phyloP scores from a whole-genome alignment of 2,329 filamentous ascomycete species.

The Ceratocystis destructans region DNA sequence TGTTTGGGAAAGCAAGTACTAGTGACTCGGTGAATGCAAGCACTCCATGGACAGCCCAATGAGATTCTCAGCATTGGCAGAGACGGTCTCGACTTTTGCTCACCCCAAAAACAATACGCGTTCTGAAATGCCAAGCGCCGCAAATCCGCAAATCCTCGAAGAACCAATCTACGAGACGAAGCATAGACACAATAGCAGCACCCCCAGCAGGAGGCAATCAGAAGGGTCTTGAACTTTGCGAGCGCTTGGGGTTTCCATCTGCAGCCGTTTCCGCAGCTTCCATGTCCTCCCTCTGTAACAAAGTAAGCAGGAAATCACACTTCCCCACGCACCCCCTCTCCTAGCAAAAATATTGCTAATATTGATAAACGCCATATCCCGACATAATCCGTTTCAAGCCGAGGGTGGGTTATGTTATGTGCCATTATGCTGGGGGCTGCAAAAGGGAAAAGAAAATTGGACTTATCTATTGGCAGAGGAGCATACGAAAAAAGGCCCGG shows the following conservation, averaged over 20 bases:
- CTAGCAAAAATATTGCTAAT: not conserved
- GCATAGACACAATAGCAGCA: not conserved
- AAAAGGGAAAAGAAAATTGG: not conserved
- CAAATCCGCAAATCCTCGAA: not conserved
- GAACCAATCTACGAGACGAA: not conserved
- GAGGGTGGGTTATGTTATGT: not conserved
- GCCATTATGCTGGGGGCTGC: not conserved
- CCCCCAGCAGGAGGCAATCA: not conserved
- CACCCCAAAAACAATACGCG: not conserved
- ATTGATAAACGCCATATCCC: not conserved
- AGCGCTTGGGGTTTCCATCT: slow-evolving; percentile 4
- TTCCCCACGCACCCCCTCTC: not conserved
- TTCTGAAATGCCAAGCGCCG: slow-evolving; percentile 4
- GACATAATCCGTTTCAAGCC: slow-evolving; percentile 6
- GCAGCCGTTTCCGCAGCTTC: not conserved
- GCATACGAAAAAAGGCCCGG: not conserved
- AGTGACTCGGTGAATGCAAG: too few species aligned
- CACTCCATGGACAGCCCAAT: too few species aligned
- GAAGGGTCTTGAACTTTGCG: not conserved
- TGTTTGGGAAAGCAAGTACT: too few species aligned
- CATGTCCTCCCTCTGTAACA: not conserved
- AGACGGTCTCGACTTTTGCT: too few species aligned
- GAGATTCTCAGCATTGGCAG: too few species aligned
- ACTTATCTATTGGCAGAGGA: not conserved
- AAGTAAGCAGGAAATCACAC: not conserved